Conservation (phyloP, 2,329 filamentous ascomycete genomes). For the Epichloe sp. region DNA sequence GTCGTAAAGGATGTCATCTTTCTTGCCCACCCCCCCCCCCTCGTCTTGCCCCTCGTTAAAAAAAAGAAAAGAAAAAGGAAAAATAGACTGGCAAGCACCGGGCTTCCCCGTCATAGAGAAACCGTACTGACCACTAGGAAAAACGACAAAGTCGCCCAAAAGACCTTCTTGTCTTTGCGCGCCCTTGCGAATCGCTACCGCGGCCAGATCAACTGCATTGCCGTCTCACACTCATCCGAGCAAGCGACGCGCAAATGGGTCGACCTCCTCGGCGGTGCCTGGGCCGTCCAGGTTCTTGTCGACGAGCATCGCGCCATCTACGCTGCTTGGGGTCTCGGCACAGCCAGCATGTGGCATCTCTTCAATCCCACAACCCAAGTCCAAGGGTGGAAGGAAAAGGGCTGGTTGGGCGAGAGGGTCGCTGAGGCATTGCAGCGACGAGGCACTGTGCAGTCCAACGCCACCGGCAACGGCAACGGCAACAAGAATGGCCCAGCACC, state of each 20-base stretch:
- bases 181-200: constrained; percentile 39
- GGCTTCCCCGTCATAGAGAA: too few relatives aligned
- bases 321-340: constrained; percentile 45
- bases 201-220: constrained; percentile 37
- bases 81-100: too few relatives aligned
- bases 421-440: constrained; percentile 30
- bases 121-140: too few relatives aligned
- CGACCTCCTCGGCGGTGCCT: constrained; percentile 42
- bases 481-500: too few relatives aligned
- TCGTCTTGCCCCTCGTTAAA: too few relatives aligned
- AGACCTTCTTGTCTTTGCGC: constrained; percentile 43
- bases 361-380: constrained; percentile 40
- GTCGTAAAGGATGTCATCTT: neutral
- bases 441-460: constrained; percentile 21
- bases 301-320: constrained; percentile 45
- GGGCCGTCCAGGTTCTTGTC: constrained; percentile 41
- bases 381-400: constrained; percentile 40
- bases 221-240: constrained; percentile 45
- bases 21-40: too few relatives aligned
- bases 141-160: constrained; percentile 33
- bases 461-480: constrained; percentile 11
- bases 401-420: constrained; percentile 39
- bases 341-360: constrained; percentile 36
- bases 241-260: constrained; percentile 44
- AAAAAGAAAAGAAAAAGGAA: too few relatives aligned